Conservation (phyloP, 495 filamentous ascomycete species). For the Aspergillus wentii region DNA sequence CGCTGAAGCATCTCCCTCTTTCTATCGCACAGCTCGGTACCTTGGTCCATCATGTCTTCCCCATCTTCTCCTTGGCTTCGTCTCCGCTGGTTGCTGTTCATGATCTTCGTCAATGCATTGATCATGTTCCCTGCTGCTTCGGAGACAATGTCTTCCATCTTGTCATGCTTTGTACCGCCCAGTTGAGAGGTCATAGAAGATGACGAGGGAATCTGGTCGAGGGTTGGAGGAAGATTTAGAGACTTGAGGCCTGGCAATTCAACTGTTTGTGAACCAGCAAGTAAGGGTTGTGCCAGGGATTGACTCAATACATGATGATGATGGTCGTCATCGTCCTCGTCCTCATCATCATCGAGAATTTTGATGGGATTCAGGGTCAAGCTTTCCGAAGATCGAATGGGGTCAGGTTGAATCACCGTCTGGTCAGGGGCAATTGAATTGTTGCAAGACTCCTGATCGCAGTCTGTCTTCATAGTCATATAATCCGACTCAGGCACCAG, state of each 20-base stretch:
- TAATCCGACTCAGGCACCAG: no score
- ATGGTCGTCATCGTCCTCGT: no score
- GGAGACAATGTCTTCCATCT: conserved; percentile 21
- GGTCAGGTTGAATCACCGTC: conserved; percentile 1
- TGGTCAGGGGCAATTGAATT: conserved; percentile 2
- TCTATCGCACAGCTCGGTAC: conserved; percentile 19
- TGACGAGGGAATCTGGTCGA: conserved; percentile 7
- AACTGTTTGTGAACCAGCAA: conserved; percentile 2
- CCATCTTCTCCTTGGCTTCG: conserved; percentile 22
- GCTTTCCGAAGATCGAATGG: no score
- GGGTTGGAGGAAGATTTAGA: conserved; percentile 8
- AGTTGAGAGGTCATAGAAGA: conserved; percentile 4
- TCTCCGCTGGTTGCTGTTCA: conserved; percentile 23
- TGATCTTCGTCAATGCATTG: conserved; percentile 33
- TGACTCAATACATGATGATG: no score
- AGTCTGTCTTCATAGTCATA: neutral
- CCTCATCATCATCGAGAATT: conserved; percentile 16
- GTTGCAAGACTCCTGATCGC: conserved; percentile 3
- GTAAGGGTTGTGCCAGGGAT: conserved; percentile 7
- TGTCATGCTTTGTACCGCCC: conserved; percentile 9
- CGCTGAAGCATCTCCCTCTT: conserved; percentile 33
- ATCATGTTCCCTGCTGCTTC: conserved; percentile 32
- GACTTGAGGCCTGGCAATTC: conserved; percentile 8
- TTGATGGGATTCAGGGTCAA: conserved; percentile 3
- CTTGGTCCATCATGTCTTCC: conserved; percentile 16